Evolutionary conservation across 208 protist genomes (phyloP).

Genomic region (Sergeia podlipaevii): DNA sequence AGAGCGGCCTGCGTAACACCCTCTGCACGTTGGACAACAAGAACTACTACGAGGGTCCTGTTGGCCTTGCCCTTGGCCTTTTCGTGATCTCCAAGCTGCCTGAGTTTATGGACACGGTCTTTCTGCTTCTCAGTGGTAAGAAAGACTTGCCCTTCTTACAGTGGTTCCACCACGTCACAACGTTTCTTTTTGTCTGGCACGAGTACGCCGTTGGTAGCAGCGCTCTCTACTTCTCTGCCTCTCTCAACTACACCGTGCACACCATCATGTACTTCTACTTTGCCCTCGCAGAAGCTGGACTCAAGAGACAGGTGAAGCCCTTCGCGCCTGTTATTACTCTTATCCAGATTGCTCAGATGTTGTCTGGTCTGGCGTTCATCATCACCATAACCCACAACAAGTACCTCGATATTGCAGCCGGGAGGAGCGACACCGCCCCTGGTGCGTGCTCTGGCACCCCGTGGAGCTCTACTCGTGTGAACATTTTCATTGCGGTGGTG

Average conservation of each 20-base stretch:
- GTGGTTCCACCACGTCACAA: constrained; percentile 92
- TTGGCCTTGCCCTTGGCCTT: constrained; percentile 67
- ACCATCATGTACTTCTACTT: constrained; percentile 96
- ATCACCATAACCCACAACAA: too few relatives aligned
- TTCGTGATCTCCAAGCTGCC: constrained; percentile 84
- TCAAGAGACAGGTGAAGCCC: constrained; percentile 50
- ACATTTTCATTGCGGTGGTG: too few relatives aligned
- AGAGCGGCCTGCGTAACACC: constrained; percentile 47
- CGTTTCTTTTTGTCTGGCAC: constrained; percentile 89
- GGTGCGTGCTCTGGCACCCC: too few relatives aligned
- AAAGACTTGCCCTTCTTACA: constrained; percentile 77
- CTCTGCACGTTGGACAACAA: constrained; percentile 60
- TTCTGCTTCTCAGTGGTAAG: constrained; percentile 68
- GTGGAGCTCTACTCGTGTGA: too few relatives aligned
- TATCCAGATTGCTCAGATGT: constrained; percentile 90
- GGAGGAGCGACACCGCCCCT: too few relatives aligned
- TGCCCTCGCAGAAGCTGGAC: constrained; percentile 54
- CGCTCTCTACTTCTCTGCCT: constrained; percentile 71
- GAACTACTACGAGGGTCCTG: constrained; percentile 47
- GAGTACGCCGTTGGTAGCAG: constrained; percentile 53
- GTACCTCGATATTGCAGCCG: too few relatives aligned
- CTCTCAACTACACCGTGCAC: constrained; percentile 94
- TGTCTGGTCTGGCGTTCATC: constrained; percentile 56
- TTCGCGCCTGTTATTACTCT: constrained; percentile 84
- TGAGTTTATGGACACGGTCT: constrained; percentile 83